Evolutionary conservation across 352 stramenopile genomes (phyloP).

Genomic region (Aphanomyces cochlioides): DNA sequence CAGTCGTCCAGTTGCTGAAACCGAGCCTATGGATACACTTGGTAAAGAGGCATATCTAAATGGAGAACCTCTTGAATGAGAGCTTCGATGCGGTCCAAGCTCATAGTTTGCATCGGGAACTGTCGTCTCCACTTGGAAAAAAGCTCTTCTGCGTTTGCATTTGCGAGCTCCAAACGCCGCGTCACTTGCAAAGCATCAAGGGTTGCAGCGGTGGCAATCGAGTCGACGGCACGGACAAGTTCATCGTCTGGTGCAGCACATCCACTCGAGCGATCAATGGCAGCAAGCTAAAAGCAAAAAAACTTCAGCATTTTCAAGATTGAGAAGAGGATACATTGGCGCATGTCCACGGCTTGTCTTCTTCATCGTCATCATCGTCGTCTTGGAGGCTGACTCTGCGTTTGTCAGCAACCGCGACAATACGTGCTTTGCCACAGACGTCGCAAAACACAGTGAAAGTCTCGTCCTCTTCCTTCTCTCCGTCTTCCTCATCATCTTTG

Average conservation of each 20-base stretch:
- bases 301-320: not conserved
- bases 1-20: conserved; percentile 78
- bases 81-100: conserved; percentile 41
- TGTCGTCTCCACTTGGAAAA: conserved; percentile 16
- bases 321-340: conserved; percentile 28
- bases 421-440: conserved; percentile 71
- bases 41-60: not conserved
- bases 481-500: conserved; percentile 35
- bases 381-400: conserved; percentile 34
- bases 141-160: conserved; percentile 33
- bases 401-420: conserved; percentile 52
- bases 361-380: conserved; percentile 22
- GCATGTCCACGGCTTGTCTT: conserved; percentile 53
- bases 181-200: conserved; percentile 45
- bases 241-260: conserved; percentile 73
- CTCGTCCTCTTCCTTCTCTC: conserved; percentile 55
- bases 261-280: conserved; percentile 39
- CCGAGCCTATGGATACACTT: conserved; percentile 41
- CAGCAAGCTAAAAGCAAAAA: conserved; percentile 21
- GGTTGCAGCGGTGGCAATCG: conserved; percentile 42
- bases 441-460: conserved; percentile 78
- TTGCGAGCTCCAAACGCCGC: conserved; percentile 60
- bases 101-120: conserved; percentile 5
- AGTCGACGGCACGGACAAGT: conserved; percentile 52
- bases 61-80: conserved; percentile 43